Conservation (phyloP, 352 stramenopile species). For the Blastocystis sp. region DNA sequence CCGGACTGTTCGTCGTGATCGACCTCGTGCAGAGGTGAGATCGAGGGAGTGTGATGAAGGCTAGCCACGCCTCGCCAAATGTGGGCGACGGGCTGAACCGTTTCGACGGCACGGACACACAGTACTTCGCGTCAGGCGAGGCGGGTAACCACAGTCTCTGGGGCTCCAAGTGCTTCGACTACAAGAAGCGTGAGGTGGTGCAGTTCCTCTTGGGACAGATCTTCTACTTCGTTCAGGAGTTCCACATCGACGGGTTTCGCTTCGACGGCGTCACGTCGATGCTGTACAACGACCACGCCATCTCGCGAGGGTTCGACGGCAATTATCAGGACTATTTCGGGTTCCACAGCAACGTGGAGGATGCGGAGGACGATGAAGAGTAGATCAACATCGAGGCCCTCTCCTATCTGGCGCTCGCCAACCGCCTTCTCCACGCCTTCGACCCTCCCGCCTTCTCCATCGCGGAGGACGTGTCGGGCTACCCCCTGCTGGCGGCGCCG, state of each 20-base stretch:
- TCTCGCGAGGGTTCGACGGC: constrained; percentile 73
- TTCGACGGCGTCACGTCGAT: constrained; percentile 76
- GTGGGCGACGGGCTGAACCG: constrained; percentile 75
- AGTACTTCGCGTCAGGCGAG: constrained; percentile 74
- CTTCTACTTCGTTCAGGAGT: constrained; percentile 75
- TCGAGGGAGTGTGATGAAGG: not conserved
- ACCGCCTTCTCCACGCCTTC: constrained; percentile 66
- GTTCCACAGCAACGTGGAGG: constrained; percentile 35
- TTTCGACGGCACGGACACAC: constrained; percentile 73
- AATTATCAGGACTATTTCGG: constrained; percentile 76
- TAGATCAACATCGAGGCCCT: constrained; percentile 74
- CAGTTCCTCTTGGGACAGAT: constrained; percentile 75
- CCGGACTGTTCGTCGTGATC: constrained; percentile 75
- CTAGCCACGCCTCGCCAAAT: constrained; percentile 74
- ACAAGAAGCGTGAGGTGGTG: constrained; percentile 72
- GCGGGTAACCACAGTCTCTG: constrained; percentile 73
- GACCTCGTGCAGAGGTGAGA: constrained; percentile 74
- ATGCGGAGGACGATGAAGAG: not conserved
- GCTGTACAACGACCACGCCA: constrained; percentile 76
- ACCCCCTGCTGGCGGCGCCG: constrained; percentile 73
- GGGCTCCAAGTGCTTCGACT: constrained; percentile 75
- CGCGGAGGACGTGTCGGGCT: constrained; percentile 76
- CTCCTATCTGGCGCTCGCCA: constrained; percentile 75
- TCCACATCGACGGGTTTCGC: constrained; percentile 75
- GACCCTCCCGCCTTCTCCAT: constrained; percentile 74